These are phyloP conservation scores for Cylindrotheca fusiformis DNA, from an alignment of 108 stramenopile genomes.

Conservation along the genomic window DNA sequence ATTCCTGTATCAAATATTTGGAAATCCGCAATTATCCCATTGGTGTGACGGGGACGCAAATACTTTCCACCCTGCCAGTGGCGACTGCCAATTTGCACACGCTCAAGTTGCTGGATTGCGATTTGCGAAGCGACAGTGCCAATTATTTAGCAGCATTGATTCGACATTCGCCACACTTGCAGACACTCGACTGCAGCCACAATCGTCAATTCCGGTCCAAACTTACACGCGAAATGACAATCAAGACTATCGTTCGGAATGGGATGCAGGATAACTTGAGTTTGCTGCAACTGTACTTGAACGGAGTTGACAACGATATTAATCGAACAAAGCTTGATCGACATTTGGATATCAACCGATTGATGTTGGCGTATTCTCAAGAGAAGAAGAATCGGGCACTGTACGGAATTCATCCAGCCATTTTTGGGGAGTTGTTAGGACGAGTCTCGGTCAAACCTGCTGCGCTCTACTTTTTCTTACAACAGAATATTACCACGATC, in stretches of 20 bases:
- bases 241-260: constrained; percentile 17
- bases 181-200: constrained; percentile 10
- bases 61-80: constrained; percentile 1
- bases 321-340: constrained; percentile 4
- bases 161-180: not conserved
- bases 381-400: not conserved
- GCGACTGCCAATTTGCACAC: constrained; percentile 3
- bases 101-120: constrained; percentile 14
- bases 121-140: constrained; percentile 17
- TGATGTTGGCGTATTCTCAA: not conserved
- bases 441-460: constrained; percentile 9
- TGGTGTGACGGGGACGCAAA: constrained; percentile 9
- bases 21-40: constrained; percentile 13
- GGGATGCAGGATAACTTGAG: constrained; percentile 13
- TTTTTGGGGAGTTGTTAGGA: constrained; percentile 8
- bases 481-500: constrained; percentile 1
- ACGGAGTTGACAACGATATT: not conserved
- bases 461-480: constrained; percentile 12
- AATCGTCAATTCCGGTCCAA: constrained; percentile 1
- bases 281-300: constrained; percentile 8
- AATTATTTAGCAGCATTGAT: constrained; percentile 10
- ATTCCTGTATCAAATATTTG: not conserved
- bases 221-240: constrained; percentile 16
- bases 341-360: constrained; percentile 14
- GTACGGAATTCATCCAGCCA: not conserved